A percentile compares a stretch with the other conserved stretches of the same genome.
These are phyloP conservation scores for Geotrichum aggregatum DNA, from an alignment of 1,139 yeast species.

Conservation along the genomic window DNA sequence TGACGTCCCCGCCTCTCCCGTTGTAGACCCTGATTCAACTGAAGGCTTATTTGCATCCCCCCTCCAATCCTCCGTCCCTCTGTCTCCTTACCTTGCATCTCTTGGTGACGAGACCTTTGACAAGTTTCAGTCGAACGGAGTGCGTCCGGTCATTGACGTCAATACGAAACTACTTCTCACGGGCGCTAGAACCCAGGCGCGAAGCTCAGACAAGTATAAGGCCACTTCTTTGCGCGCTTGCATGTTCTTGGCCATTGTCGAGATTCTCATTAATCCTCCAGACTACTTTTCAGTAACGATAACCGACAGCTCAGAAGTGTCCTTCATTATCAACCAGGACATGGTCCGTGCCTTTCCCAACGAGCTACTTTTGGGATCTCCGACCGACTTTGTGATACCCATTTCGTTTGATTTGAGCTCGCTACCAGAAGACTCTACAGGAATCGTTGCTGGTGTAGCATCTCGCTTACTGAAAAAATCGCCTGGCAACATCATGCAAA, in stretches of 20 bases:
- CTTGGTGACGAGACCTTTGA: slow-evolving; percentile 12
- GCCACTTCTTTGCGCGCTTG: slow-evolving; percentile 19
- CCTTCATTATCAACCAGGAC: slow-evolving; percentile 48
- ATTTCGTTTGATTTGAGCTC: slow-evolving; percentile 37
- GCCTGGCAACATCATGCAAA: slow-evolving; percentile 37
- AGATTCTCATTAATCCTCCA: slow-evolving; percentile 40
- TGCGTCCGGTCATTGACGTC: slow-evolving; percentile 45
- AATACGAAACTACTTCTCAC: slow-evolving; percentile 49
- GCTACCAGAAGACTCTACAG: slow-evolving; percentile 59
- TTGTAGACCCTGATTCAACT: background rate
- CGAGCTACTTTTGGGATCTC: background rate
- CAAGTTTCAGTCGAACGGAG: slow-evolving; percentile 3
- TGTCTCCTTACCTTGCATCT: slow-evolving; percentile 14
- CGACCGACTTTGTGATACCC: slow-evolving; percentile 54
- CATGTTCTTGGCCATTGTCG: slow-evolving; percentile 29
- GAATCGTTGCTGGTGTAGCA: slow-evolving; percentile 63
- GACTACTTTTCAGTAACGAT: slow-evolving; percentile 57
- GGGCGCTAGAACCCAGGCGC: slow-evolving; percentile 51
- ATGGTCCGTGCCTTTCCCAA: background rate
- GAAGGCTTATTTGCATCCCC: background rate
- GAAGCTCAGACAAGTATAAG: background rate
- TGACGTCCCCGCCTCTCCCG: background rate
- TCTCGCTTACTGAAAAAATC: slow-evolving; percentile 2
- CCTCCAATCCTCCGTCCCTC: background rate
- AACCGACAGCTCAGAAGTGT: slow-evolving; percentile 52